Percentiles rank a stretch among this genome's conserved stretches.
Conservation (phyloP, 2,329 filamentous ascomycete genomes). For the Geosmithia flava region DNA sequence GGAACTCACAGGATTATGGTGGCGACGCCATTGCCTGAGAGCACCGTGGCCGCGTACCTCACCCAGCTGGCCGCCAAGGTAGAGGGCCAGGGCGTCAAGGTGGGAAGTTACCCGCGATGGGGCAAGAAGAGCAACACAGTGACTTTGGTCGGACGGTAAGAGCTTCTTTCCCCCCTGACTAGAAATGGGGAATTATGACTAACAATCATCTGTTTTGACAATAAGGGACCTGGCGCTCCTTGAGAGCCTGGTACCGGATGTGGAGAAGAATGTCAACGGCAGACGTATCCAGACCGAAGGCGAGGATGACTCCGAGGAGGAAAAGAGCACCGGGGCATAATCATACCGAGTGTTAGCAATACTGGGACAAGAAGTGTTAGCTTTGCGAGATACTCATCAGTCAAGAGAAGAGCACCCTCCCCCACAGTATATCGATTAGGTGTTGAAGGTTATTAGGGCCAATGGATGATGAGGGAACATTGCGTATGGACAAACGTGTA, state of each 20-base stretch:
- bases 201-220: background rate
- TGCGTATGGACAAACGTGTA: no score
- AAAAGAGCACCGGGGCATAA: constrained; percentile 4
- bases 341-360: background rate
- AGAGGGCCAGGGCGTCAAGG: constrained; percentile 69
- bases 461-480: no score
- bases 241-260: constrained; percentile 66
- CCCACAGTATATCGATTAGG: no score
- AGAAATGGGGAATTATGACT: no score
- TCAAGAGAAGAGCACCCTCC: no score
- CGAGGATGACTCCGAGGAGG: constrained; percentile 39
- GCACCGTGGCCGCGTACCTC: constrained; percentile 69
- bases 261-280: constrained; percentile 65
- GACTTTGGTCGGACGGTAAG: constrained; percentile 61
- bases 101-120: constrained; percentile 92
- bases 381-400: no score
- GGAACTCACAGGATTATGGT: constrained; percentile 69
- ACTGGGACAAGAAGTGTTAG: no score
- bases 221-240: constrained; percentile 61
- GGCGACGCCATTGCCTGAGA: constrained; percentile 80
- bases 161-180: background rate
- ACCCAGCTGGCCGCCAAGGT: constrained; percentile 67
- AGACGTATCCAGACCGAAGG: constrained; percentile 57
- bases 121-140: constrained; percentile 80
- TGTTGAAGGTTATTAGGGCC: no score